Base-by-base conservation (phyloP, 306 rosid species). In the Senna tora region DNA sequence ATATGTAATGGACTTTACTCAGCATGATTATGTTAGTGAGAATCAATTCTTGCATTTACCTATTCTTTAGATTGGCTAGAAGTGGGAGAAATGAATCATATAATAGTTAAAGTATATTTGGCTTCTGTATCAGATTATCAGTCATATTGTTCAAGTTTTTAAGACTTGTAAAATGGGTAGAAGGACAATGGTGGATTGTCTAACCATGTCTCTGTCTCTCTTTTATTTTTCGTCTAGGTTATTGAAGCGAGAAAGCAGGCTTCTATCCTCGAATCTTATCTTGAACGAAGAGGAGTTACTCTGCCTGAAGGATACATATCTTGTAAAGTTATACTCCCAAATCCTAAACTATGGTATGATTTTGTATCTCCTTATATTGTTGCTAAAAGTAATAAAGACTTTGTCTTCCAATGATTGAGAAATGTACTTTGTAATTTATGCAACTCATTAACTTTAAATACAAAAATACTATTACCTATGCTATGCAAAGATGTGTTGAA, bases 271-370 rank as follows among this genome's bases (percentile, higher is more conserved):
- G 92, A 87, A 71, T 86, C 97, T 5, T 94, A 94, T 81, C 87
- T 94, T 76, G 95, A 86, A 88, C 97, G 87, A 78, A 87, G 98
- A 83, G 98, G 97, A 82, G 83, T 86, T 75, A 63, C 57, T 65
- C 80, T 87, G 62, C 95, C 95, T 34, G 65, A 82, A 75, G 97
- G 90, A 66, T 84, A 84, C 78, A 65, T 94, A 38, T 83, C 95
- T 46, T 87, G 81, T 77, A 91, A 91, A 87, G 91, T 94, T 70
- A 74, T 93, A 66, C 97, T 93, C 67, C 91, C 93, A 76, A 88
- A 93, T 85, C 93, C 96, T 17, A 87, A 89, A 74, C 74, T 84
- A 65, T 55, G 95, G 98, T 94, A 94, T 80, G 84, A 30, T 47
- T 67, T 72, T 63, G 49, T 78, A 33, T 55, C 63, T 65, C 16